Percentiles rank a stretch among this genome's conserved stretches.
phyloP scores from a whole-genome alignment of 2,329 filamentous ascomycete species.

The Exophiala alcalophila region DNA sequence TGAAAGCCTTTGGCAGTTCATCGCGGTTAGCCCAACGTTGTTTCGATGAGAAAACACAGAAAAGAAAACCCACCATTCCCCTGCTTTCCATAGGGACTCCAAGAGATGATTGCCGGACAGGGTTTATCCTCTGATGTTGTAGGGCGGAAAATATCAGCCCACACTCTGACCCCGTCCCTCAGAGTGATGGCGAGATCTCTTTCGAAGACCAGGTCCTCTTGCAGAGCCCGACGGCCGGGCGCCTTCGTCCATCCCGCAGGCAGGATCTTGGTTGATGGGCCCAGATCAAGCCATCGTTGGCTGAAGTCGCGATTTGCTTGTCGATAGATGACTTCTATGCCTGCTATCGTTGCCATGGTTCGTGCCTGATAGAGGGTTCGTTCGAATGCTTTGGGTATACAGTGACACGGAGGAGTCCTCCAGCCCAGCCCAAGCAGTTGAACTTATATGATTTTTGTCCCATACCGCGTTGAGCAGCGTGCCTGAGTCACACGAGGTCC shows the following conservation, averaged over 20 bases:
- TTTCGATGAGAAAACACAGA: conserved; percentile 21
- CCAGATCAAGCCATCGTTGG: conserved; percentile 25
- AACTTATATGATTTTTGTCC: no score
- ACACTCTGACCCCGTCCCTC: conserved; percentile 31
- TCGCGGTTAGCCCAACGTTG: conserved; percentile 10
- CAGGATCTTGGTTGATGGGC: conserved; percentile 21
- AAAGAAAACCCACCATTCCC: conserved; percentile 22
- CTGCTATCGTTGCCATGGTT: conserved; percentile 11
- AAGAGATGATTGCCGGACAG: conserved; percentile 33
- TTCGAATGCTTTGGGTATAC: no score
- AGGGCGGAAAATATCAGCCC: conserved; percentile 33
- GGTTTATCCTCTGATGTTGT: conserved; percentile 5
- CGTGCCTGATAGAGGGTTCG: no score
- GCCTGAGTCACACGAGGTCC: no score
- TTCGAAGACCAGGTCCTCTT: conserved; percentile 28
- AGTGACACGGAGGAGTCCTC: no score
- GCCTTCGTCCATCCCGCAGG: conserved; percentile 27
- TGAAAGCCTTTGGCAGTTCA: no score
- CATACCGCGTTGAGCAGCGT: no score
- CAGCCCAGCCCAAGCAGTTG: no score
- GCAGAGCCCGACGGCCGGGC: conserved; percentile 16
- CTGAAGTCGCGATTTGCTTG: conserved; percentile 19
- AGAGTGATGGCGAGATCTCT: conserved; percentile 29
- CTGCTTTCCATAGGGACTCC: conserved; percentile 35
- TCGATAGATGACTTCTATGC: conserved; percentile 11